Percentiles rank a stretch among this genome's conserved stretches.
phyloP scores from a whole-genome alignment of 805 yeast species.

The Zygoascus bituminiphila region DNA sequence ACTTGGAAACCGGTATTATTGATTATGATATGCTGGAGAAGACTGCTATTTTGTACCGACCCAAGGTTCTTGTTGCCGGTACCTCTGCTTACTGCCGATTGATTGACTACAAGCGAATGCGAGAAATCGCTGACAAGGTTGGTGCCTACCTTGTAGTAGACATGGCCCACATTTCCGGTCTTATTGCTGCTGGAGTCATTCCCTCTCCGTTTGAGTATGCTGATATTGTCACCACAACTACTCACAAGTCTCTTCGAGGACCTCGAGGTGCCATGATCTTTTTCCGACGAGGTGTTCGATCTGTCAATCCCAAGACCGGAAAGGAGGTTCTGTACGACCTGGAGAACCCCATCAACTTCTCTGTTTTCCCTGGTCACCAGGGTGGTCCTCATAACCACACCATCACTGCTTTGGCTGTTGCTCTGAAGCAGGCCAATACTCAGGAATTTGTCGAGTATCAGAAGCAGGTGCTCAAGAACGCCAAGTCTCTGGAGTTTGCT shows the following conservation, averaged over 20 bases:
- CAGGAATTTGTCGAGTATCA: conserved; percentile 92
- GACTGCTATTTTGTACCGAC: conserved; percentile 87
- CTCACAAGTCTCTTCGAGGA: conserved; percentile 97
- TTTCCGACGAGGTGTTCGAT: conserved; percentile 93
- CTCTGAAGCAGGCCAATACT: conserved; percentile 84
- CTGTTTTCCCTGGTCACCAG: conserved; percentile 99
- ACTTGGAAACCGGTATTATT: conserved; percentile 85
- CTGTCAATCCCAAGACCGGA: conserved; percentile 80
- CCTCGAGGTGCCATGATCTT: conserved; percentile 99
- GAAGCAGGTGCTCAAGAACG: conserved; percentile 78
- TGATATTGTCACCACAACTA: conserved; percentile 96
- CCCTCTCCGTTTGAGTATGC: conserved; percentile 96
- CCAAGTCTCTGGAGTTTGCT: conserved; percentile 69
- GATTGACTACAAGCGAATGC: conserved; percentile 94
- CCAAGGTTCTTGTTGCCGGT: conserved; percentile 95
- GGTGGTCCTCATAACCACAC: conserved; percentile 99
- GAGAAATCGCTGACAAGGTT: conserved; percentile 91
- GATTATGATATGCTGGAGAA: conserved; percentile 93
- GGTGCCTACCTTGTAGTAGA: conserved; percentile 95
- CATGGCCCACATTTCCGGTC: conserved; percentile 98
- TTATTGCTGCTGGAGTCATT: conserved; percentile 90
- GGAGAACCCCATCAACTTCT: conserved; percentile 92
- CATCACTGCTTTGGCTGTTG: conserved; percentile 93
- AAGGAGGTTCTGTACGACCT: conserved; percentile 85
- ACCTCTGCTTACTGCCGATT: conserved; percentile 96